These are phyloP conservation scores for Sindora glabra DNA, from an alignment of 306 rosid species.

Conservation along the genomic window DNA sequence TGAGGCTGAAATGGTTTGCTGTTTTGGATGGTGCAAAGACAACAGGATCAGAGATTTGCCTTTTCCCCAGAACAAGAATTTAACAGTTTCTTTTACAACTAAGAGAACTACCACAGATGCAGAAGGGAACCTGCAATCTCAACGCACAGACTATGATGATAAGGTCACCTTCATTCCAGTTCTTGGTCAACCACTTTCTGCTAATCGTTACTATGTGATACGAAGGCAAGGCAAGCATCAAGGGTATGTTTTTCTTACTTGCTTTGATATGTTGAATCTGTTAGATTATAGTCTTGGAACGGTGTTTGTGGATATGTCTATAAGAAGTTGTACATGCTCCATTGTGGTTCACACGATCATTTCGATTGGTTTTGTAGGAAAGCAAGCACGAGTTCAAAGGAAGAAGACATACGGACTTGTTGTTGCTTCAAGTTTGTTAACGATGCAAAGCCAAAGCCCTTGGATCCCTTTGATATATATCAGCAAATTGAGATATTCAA, in stretches of 20 bases:
- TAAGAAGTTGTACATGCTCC: not conserved
- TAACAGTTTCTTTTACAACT: too few species aligned
- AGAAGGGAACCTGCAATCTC: too few species aligned
- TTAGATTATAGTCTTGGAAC: too few species aligned
- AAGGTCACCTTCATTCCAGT: constrained; percentile 57
- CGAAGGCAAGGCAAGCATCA: constrained; percentile 25
- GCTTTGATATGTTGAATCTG: too few species aligned
- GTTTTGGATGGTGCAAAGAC: constrained; percentile 13
- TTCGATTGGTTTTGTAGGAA: not conserved
- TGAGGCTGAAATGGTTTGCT: not conserved
- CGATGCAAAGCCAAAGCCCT: not conserved
- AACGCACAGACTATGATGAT: not conserved
- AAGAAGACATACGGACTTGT: constrained; percentile 12
- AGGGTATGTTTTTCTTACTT: constrained; percentile 16
- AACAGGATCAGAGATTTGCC: constrained; percentile 9
- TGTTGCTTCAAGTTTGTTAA: not conserved
- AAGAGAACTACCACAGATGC: too few species aligned
- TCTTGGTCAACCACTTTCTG: constrained; percentile 41
- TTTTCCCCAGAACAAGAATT: constrained; percentile 32
- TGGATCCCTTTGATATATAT: not conserved
- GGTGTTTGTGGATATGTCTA: too few species aligned
- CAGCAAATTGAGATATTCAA: constrained; percentile 16
- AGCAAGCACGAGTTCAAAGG: constrained; percentile 13
- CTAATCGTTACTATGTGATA: constrained; percentile 44
- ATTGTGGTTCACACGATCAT: not conserved